A percentile compares a stretch with the other conserved stretches of the same genome.
phyloP scores from a whole-genome alignment of 2,329 filamentous ascomycete species.

The Colletotrichum gigasporum region DNA sequence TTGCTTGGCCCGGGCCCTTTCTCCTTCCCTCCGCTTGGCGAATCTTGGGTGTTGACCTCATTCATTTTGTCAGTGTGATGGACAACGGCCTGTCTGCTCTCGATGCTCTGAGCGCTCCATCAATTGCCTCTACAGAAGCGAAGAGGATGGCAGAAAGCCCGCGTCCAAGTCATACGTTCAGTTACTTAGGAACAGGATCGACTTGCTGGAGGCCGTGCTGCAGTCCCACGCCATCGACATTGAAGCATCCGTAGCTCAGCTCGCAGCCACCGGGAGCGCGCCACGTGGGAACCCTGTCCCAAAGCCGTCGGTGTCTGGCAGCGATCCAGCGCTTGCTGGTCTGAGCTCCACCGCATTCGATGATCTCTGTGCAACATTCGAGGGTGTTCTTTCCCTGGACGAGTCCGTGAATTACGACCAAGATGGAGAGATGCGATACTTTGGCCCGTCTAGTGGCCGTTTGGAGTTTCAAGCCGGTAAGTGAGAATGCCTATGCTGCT shows the following conservation, averaged over 20 bases:
- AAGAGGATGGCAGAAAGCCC: constrained; percentile 45
- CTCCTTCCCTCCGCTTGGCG: too few species aligned
- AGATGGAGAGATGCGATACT: constrained; percentile 45
- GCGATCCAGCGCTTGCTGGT: neutral
- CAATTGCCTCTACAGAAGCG: constrained; percentile 41
- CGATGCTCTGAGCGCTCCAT: constrained; percentile 41
- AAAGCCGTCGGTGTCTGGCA: constrained; percentile 21
- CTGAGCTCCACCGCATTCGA: constrained; percentile 16
- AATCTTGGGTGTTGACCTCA: neutral
- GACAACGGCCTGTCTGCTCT: constrained; percentile 41
- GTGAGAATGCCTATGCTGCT: neutral
- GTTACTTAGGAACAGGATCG: constrained; percentile 43
- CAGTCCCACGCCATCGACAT: constrained; percentile 41
- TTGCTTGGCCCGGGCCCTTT: neutral
- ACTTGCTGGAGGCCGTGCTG: constrained; percentile 41
- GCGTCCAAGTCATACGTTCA: constrained; percentile 46
- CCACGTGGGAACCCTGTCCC: constrained; percentile 8
- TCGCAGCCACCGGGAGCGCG: neutral
- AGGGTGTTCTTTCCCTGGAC: constrained; percentile 44
- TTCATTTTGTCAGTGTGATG: constrained; percentile 41
- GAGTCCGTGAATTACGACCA: constrained; percentile 46
- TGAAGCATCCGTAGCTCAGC: constrained; percentile 36
- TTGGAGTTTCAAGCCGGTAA: constrained; percentile 39
- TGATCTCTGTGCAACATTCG: constrained; percentile 34
- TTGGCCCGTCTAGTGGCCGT: constrained; percentile 46